phyloP scores from a whole-genome alignment of 306 rosid species.

The Ceratonia siliqua region DNA sequence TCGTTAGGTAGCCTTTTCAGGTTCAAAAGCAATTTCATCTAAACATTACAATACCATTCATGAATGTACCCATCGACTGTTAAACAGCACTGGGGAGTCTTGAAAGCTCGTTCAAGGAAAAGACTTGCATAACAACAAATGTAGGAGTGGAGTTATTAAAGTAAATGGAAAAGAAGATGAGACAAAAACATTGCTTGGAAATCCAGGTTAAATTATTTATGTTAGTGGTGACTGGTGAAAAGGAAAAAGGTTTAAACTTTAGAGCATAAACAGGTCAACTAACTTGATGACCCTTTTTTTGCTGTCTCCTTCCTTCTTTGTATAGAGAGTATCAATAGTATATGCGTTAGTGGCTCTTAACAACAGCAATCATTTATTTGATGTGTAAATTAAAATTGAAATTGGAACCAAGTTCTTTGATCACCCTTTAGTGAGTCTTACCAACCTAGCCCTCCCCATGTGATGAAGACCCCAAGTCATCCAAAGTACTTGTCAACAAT shows the following conservation, averaged over 20 bases:
- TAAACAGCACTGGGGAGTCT: not conserved
- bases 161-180: constrained; percentile 18
- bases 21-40: not conserved
- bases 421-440: not conserved
- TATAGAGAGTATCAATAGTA: constrained; percentile 21
- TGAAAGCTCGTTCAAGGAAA: not conserved
- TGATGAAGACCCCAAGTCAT: constrained; percentile 30
- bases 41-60: not conserved
- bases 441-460: constrained; percentile 34
- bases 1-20: not conserved
- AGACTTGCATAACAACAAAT: not conserved
- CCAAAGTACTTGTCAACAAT: constrained; percentile 13
- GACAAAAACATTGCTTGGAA: constrained; percentile 43
- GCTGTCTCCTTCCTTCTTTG: constrained; percentile 30
- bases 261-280: constrained; percentile 18
- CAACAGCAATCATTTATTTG: constrained; percentile 23
- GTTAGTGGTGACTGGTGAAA: not conserved
- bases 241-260: not conserved
- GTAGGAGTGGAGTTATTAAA: constrained; percentile 31
- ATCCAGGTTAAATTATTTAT: constrained; percentile 29
- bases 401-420: constrained; percentile 12
- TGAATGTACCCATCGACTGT: not conserved
- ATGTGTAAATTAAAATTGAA: not conserved
- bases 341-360: constrained; percentile 21
- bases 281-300: not conserved